Base-by-base conservation (phyloP, 2,329 filamentous ascomycete species). In the Didymella keratinophila region DNA sequence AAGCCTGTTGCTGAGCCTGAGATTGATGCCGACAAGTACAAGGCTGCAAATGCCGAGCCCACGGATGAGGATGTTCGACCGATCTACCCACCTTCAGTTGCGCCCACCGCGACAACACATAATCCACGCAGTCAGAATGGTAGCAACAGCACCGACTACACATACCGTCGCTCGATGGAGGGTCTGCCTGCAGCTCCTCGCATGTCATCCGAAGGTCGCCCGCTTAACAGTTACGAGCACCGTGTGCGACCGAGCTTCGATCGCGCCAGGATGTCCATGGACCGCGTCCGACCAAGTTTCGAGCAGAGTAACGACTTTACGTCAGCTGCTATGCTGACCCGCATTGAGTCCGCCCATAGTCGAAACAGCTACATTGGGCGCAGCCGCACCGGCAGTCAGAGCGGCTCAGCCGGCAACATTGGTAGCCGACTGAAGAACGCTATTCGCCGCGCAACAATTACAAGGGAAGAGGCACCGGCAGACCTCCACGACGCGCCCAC, bases 101-200 rank as follows among this genome's bases (percentile, higher is more conserved):
- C 92, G 47, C 83, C 86, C 12, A 94, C 92, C 16, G 85, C 87
- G 44, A 78, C 73, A 20, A 78, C 76, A 12, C 89, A 95, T 74
- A 94, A 93, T 65, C 89, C 89, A 49, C 84, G 87, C 67, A 95
- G 91, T 70, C 92, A 96, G 73, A 96, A 94, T 68, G 92, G 93
- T 60, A 97, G 93, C 78, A 93, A 97, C 77, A 94, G 92, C 61
- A 97, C 95, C 48, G 93, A 96, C 69, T 96, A 93, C 76, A 96
- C 92, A 21, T 81, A 77, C 47, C 78, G 80, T 46, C 74, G 67
- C 42, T 76, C 73, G 5, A 61, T 72, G 49, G 74, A 77, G 51
- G 72, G 68, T 21, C 57, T 74, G 4, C 71, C 73, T 36, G 62
- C 70, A 1, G 60, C 57, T 5, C 65, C 70, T 57, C 65, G 72